These are phyloP conservation scores for Aureobasidium musti DNA, from an alignment of 2,329 filamentous ascomycete species.

Conservation along the genomic window DNA sequence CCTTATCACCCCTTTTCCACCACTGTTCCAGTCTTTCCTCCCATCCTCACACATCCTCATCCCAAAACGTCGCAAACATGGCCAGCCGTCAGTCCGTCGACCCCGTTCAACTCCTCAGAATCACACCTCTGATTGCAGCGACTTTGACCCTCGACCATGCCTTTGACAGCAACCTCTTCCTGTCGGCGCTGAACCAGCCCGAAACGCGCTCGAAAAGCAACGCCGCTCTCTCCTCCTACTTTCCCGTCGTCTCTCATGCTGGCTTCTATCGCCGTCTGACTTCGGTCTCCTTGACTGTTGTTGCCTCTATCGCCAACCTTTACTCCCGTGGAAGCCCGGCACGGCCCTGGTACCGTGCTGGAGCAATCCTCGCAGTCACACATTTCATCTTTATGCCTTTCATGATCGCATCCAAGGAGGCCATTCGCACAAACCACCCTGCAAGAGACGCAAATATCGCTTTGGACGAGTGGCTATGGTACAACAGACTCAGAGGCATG, in stretches of 20 bases:
- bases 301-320: conserved; percentile 21
- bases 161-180: conserved; percentile 23
- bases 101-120: conserved; percentile 21
- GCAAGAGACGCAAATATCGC: conserved; percentile 22
- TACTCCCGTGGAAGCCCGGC: conserved; percentile 16
- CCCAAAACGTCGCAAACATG: conserved; percentile 5
- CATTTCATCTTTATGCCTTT: conserved; percentile 29
- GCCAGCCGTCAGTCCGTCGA: conserved; percentile 26
- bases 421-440: conserved; percentile 17
- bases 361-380: conserved; percentile 2
- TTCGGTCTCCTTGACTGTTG: conserved; percentile 14
- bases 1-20: background rate
- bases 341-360: conserved; percentile 16
- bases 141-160: conserved; percentile 22
- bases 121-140: conserved; percentile 19
- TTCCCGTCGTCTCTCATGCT: conserved; percentile 11
- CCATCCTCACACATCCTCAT: background rate
- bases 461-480: conserved; percentile 25
- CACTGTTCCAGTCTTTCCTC: background rate
- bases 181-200: conserved; percentile 19
- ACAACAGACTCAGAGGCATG: conserved; percentile 17
- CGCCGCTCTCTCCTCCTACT: conserved; percentile 23
- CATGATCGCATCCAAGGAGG: conserved; percentile 13
- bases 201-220: conserved; percentile 6
- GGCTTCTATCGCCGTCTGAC: conserved; percentile 13